Evolutionary conservation across 2,329 filamentous ascomycete species (phyloP).

Genomic region (Passalora sequoiae): DNA sequence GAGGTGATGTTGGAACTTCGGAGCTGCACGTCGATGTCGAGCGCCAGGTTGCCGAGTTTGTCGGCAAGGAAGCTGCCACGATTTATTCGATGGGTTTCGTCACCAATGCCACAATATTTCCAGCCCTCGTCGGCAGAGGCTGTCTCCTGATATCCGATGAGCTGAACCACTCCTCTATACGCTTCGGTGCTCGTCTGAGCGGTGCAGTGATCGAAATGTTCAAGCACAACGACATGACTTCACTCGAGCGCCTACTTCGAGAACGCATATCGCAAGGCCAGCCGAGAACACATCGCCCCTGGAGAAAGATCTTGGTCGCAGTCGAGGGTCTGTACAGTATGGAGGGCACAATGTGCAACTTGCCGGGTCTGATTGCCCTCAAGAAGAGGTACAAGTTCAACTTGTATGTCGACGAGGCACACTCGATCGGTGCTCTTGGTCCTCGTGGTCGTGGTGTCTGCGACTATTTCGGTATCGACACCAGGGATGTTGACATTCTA

Average conservation of each 20-base stretch:
- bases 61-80: conserved; percentile 91
- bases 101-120: conserved; percentile 90
- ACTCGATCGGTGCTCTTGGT: conserved; percentile 89
- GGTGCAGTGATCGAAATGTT: conserved; percentile 94
- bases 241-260: conserved; percentile 78
- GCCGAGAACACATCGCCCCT: conserved; percentile 94
- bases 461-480: conserved; percentile 92
- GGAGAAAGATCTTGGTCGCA: conserved; percentile 97
- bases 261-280: conserved; percentile 95
- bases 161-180: conserved; percentile 95
- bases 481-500: conserved; percentile 82
- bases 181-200: conserved; percentile 87
- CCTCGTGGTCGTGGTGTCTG: conserved; percentile 87
- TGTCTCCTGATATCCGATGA: conserved; percentile 95
- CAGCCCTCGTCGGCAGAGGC: conserved; percentile 85
- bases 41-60: conserved; percentile 79
- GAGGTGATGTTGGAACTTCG: conserved; percentile 77
- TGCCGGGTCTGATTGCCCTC: conserved; percentile 79
- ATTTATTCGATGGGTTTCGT: conserved; percentile 99
- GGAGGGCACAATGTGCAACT: conserved; percentile 97
- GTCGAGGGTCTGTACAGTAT: conserved; percentile 98
- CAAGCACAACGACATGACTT: conserved; percentile 92
- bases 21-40: conserved; percentile 88
- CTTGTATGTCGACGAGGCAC: conserved; percentile 92
- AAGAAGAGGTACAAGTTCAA: conserved; percentile 97